Evolutionary conservation across 352 stramenopile species (phyloP).

Genomic region (Paralagenidium karlingii): DNA sequence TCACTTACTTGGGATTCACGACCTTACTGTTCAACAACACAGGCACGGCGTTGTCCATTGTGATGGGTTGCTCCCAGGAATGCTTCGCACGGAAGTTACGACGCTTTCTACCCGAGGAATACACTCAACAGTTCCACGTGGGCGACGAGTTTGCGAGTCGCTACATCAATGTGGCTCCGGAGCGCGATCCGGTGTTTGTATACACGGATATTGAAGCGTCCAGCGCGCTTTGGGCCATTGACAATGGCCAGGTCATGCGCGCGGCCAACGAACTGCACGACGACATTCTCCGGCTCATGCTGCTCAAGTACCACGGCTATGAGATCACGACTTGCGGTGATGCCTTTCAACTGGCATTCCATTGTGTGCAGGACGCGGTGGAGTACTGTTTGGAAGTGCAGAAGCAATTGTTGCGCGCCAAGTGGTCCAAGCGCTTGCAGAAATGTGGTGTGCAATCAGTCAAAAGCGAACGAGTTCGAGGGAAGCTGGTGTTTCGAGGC

Average conservation of each 20-base stretch:
- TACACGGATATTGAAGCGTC: slow-evolving; percentile 65
- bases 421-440: slow-evolving; percentile 34
- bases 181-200: slow-evolving; percentile 35
- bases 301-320: slow-evolving; percentile 27
- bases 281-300: slow-evolving; percentile 20
- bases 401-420: slow-evolving; percentile 16
- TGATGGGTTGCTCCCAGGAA: slow-evolving; percentile 33
- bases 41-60: slow-evolving; percentile 23
- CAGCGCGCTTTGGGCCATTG: slow-evolving; percentile 25
- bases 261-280: slow-evolving; percentile 42
- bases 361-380: slow-evolving; percentile 32
- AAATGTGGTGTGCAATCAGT: too few species aligned
- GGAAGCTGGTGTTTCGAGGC: slow-evolving; percentile 28
- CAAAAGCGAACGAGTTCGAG: too few species aligned
- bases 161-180: slow-evolving; percentile 9
- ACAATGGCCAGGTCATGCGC: slow-evolving; percentile 25
- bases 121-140: slow-evolving; percentile 28
- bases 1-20: slow-evolving; percentile 18
- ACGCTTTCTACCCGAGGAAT: slow-evolving; percentile 27
- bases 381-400: slow-evolving; percentile 44
- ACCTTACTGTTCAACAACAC: slow-evolving; percentile 28
- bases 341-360: slow-evolving; percentile 49
- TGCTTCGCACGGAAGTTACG: slow-evolving; percentile 24
- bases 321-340: slow-evolving; percentile 47
- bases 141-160: slow-evolving; percentile 15